phyloP scores from a whole-genome alignment of 192 early-diverging fungal genomes.

The Linnemannia exigua region DNA sequence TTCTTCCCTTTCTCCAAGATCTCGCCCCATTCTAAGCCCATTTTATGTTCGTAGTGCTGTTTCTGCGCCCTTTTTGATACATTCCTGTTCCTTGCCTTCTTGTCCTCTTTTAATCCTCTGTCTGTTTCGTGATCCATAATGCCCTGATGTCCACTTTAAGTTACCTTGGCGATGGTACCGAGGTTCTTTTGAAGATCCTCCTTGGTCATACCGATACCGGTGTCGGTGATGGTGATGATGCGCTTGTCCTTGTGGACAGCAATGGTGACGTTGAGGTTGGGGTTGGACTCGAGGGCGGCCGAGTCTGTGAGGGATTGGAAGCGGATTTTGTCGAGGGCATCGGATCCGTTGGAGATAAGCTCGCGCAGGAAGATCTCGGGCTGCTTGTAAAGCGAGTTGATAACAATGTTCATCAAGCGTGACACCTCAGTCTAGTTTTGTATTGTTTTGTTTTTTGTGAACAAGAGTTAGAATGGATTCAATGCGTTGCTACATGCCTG shows the following conservation, averaged over 20 bases:
- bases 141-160: background rate
- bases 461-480: background rate
- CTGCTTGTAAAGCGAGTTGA: conserved; percentile 96
- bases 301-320: conserved; percentile 84
- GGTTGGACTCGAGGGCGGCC: conserved; percentile 67
- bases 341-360: conserved; percentile 95
- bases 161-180: conserved; percentile 94
- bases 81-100: too few species aligned
- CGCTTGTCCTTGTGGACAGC: conserved; percentile 79
- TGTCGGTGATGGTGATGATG: conserved; percentile 88
- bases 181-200: conserved; percentile 91
- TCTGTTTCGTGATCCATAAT: too few species aligned
- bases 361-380: conserved; percentile 98
- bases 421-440: conserved; percentile 87
- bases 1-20: too few species aligned
- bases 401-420: conserved; percentile 93
- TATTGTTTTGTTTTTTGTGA: too few species aligned
- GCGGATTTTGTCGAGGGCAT: conserved; percentile 96
- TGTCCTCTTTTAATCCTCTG: too few species aligned
- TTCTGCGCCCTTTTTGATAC: too few species aligned
- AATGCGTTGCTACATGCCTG: too few species aligned
- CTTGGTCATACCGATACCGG: conserved; percentile 97
- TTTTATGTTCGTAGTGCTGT: too few species aligned
- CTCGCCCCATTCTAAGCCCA: too few species aligned
- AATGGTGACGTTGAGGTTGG: conserved; percentile 88